Percentiles rank a stretch among this genome's conserved stretches.
phyloP scores from a whole-genome alignment of 2,329 filamentous ascomycete genomes.

The Conoideocrella luteorostrata region DNA sequence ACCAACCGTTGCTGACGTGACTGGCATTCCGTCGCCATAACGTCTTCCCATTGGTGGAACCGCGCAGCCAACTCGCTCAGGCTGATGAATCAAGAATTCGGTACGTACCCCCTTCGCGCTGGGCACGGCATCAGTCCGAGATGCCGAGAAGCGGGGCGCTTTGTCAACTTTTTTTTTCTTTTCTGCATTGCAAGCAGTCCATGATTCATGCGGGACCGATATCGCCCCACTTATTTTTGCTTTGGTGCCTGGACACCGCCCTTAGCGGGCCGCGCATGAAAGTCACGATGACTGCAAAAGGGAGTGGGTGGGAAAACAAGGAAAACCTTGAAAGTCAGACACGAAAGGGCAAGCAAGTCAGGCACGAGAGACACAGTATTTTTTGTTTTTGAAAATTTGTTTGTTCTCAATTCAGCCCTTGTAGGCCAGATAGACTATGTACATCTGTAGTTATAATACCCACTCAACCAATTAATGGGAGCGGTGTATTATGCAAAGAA shows the following conservation, averaged over 20 bases:
- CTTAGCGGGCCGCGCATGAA: background rate
- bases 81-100: conserved; percentile 1
- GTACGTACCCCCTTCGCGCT: conserved; percentile 9
- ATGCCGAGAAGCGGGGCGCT: conserved; percentile 18
- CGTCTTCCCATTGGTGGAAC: too few relatives aligned
- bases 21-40: background rate
- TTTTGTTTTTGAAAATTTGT: conserved; percentile 8
- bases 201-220: conserved; percentile 5
- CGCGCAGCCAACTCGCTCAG: too few relatives aligned
- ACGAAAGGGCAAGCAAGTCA: background rate
- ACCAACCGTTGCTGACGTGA: conserved; percentile 1
- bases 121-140: conserved; percentile 5
- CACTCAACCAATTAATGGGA: conserved; percentile 4
- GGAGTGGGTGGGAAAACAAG: background rate
- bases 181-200: background rate
- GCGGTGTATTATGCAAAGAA: conserved; percentile 2
- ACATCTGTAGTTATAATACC: background rate
- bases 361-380: background rate
- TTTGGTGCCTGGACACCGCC: too few relatives aligned
- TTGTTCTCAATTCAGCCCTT: conserved; percentile 6
- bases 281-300: conserved; percentile 1
- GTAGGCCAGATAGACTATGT: background rate
- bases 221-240: conserved; percentile 4
- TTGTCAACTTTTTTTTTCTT: conserved; percentile 8
- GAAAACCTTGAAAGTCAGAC: background rate